Percentiles rank a stretch among this genome's conserved stretches.
Evolutionary conservation across 805 yeast genomes (phyloP).

Genomic region (Cyberlindnera xylosilytica): DNA sequence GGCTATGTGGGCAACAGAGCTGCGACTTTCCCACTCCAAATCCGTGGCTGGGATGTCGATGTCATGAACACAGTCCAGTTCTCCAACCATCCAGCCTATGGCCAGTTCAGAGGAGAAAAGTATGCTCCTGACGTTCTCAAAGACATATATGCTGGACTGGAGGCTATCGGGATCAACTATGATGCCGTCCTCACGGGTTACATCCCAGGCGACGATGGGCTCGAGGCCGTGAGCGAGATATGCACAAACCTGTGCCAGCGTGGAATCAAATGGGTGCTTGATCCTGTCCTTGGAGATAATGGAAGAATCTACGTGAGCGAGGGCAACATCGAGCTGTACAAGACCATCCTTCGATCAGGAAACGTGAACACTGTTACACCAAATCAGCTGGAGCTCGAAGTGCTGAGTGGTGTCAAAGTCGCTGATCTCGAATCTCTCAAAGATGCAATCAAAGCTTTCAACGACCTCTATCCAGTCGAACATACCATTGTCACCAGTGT

Average conservation of each 20-base stretch:
- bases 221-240: constrained; percentile 46
- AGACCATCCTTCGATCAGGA: constrained; percentile 41
- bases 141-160: constrained; percentile 55
- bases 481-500: constrained; percentile 62
- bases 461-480: constrained; percentile 40
- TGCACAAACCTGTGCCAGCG: constrained; percentile 31
- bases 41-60: constrained; percentile 91
- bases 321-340: constrained; percentile 50
- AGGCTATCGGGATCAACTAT: constrained; percentile 46
- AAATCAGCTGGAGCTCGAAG: constrained; percentile 72
- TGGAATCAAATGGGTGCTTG: constrained; percentile 60
- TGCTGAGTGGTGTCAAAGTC: constrained; percentile 47
- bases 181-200: constrained; percentile 79
- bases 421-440: constrained; percentile 34
- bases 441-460: constrained; percentile 40
- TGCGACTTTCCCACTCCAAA: constrained; percentile 84
- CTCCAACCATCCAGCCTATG: constrained; percentile 92
- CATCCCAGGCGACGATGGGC: constrained; percentile 57
- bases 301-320: constrained; percentile 74
- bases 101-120: constrained; percentile 56
- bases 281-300: constrained; percentile 92
- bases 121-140: constrained; percentile 43
- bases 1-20: constrained; percentile 95
- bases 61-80: constrained; percentile 82
- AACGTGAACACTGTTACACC: constrained; percentile 58